These are phyloP conservation scores for Stromatinia cepivora DNA, from an alignment of 2,329 filamentous ascomycete genomes.

Conservation along the genomic window DNA sequence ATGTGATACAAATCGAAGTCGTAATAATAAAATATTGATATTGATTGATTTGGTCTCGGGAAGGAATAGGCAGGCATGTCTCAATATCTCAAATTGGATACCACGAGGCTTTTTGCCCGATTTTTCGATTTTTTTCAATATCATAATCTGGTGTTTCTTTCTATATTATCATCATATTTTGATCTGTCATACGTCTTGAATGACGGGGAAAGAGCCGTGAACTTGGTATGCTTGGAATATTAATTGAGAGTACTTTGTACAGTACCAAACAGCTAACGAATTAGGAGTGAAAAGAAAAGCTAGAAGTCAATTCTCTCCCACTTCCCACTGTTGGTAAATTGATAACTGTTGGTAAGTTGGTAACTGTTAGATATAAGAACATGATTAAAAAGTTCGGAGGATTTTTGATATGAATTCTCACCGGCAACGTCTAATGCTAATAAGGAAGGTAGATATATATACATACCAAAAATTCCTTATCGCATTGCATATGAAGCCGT, in stretches of 20 bases:
- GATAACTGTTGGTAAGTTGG: background rate
- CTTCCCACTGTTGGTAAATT: background rate
- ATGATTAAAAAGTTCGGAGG: background rate
- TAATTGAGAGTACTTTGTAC: no score
- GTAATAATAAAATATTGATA: background rate
- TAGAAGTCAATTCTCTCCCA: background rate
- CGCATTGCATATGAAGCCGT: no score
- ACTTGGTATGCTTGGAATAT: background rate
- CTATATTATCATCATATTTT: background rate
- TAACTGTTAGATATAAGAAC: background rate
- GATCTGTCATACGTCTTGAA: background rate
- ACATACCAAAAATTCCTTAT: no score
- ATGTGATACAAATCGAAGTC: background rate
- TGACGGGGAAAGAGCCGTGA: background rate
- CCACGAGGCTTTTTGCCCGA: background rate
- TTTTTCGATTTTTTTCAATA: background rate
- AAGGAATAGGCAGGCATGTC: background rate
- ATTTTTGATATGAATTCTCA: background rate
- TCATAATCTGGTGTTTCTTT: background rate
- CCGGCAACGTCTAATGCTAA: background rate
- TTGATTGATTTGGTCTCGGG: slow-evolving; percentile 12
- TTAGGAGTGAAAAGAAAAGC: background rate
- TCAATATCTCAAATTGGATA: slow-evolving; percentile 2
- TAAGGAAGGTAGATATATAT: slow-evolving; percentile 5
- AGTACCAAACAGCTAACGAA: background rate